phyloP scores from a whole-genome alignment of 2,329 filamentous ascomycete species.

The Hypoxylon sp. region DNA sequence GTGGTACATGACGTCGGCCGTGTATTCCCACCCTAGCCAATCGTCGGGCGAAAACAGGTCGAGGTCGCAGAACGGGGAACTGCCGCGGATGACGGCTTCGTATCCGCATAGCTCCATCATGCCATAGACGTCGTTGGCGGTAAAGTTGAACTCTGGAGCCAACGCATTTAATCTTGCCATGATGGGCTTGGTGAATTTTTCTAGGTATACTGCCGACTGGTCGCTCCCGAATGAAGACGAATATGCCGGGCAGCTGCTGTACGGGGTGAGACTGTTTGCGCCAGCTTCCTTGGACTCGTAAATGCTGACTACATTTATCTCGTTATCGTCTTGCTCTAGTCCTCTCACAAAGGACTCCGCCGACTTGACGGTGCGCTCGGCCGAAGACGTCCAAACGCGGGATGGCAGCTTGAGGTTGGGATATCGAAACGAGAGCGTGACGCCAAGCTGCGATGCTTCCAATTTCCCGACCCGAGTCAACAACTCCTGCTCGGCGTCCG shows the following conservation, averaged over 20 bases:
- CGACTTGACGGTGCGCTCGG: conserved; percentile 69
- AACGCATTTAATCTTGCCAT: conserved; percentile 65
- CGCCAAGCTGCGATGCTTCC: conserved; percentile 69
- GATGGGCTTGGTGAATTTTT: conserved; percentile 70
- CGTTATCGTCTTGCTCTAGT: conserved; percentile 63
- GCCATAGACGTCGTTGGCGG: conserved; percentile 69
- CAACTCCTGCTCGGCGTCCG: conserved; percentile 67
- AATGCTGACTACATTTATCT: conserved; percentile 66
- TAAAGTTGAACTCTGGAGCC: conserved; percentile 72
- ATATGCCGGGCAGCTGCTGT: conserved; percentile 73
- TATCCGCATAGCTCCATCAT: conserved; percentile 76
- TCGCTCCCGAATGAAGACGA: conserved; percentile 63
- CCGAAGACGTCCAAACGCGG: conserved; percentile 71
- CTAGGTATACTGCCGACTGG: conserved; percentile 62
- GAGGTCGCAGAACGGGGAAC: conserved; percentile 70
- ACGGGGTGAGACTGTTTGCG: conserved; percentile 71
- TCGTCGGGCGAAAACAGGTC: conserved; percentile 70
- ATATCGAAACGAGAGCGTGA: conserved; percentile 69
- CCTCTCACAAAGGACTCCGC: conserved; percentile 69
- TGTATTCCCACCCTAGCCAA: conserved; percentile 75
- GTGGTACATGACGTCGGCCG: conserved; percentile 72
- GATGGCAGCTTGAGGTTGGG: conserved; percentile 63
- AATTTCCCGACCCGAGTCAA: conserved; percentile 71
- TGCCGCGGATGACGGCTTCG: conserved; percentile 72
- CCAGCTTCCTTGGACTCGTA: conserved; percentile 68